Percentiles rank a stretch among this genome's conserved stretches.
phyloP scores from a whole-genome alignment of 768 basidiomycete genomes.

The Panaeolus cyanescens region DNA sequence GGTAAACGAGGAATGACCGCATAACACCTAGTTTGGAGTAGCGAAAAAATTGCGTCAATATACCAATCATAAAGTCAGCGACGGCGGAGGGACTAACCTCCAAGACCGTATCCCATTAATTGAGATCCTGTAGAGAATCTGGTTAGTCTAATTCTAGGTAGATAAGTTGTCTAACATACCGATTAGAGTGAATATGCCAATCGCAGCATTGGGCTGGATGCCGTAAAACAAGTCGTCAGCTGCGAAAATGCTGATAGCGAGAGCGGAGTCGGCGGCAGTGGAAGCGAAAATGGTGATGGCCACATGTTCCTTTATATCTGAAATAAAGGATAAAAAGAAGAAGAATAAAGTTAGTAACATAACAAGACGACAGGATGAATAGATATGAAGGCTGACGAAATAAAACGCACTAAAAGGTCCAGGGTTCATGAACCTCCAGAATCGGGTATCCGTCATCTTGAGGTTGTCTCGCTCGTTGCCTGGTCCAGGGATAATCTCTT shows the following conservation, averaged over 20 bases:
- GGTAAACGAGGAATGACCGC: conserved; percentile 53
- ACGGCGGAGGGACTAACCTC: conserved; percentile 23
- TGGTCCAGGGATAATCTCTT: conserved; percentile 36
- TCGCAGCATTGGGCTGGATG: conserved; percentile 41
- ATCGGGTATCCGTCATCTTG: conserved; percentile 33
- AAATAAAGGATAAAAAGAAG: too few relatives aligned
- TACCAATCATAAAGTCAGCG: not conserved
- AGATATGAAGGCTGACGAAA: not conserved
- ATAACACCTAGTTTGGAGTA: conserved; percentile 31
- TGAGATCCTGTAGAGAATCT: conserved; percentile 28
- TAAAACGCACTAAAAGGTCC: conserved; percentile 53
- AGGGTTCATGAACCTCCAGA: conserved; percentile 59
- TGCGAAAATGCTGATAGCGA: conserved; percentile 62
- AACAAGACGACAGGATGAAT: not conserved
- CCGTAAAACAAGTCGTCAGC: conserved; percentile 51
- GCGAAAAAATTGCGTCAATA: not conserved
- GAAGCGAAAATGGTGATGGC: conserved; percentile 63
- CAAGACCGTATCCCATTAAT: conserved; percentile 43
- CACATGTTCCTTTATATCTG: conserved; percentile 59
- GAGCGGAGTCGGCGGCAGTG: conserved; percentile 58
- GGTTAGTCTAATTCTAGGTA: not conserved
- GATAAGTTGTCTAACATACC: conserved; percentile 14
- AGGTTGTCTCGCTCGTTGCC: conserved; percentile 22
- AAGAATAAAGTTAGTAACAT: not conserved
- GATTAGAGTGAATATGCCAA: conserved; percentile 45